A percentile compares a stretch with the other conserved stretches of the same genome.
Evolutionary conservation across 1,284 basidiomycete genomes (phyloP).

Genomic region (Rhodotorula sp.): DNA sequence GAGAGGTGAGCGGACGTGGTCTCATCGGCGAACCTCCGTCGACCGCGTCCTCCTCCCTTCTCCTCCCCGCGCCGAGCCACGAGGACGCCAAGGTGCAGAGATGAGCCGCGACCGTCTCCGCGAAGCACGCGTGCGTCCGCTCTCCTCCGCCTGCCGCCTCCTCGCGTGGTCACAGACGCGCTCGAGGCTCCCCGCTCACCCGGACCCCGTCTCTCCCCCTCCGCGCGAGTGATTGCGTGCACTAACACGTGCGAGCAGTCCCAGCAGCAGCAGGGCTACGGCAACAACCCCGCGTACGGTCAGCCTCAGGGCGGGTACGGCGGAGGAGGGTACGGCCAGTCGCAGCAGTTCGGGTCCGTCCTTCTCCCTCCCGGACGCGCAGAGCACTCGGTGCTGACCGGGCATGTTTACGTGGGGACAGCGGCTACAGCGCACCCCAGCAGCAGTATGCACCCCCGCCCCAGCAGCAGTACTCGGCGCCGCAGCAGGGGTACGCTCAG

Average conservation of each 20-base stretch:
- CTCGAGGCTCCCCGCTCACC: neutral
- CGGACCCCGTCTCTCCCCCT: neutral
- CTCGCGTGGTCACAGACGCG: neutral
- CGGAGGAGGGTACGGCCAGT: constrained; percentile 26
- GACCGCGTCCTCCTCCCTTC: neutral
- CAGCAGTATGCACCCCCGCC: constrained; percentile 7
- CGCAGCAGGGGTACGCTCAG: neutral
- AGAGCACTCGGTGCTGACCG: neutral
- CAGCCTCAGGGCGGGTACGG: constrained; percentile 24
- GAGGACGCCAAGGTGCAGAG: neutral
- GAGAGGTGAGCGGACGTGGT: too few relatives aligned
- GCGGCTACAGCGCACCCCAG: constrained; percentile 1
- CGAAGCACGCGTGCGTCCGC: constrained; percentile 36
- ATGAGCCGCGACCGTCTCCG: constrained; percentile 39
- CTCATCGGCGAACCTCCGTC: too few relatives aligned
- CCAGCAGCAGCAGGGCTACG: constrained; percentile 18
- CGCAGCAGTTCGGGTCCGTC: constrained; percentile 6
- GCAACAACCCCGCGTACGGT: constrained; percentile 3
- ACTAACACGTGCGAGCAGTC: constrained; percentile 7
- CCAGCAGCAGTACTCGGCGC: constrained; percentile 13
- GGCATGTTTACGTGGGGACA: neutral
- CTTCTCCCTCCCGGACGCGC: too few relatives aligned
- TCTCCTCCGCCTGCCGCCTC: too few relatives aligned
- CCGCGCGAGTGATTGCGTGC: neutral
- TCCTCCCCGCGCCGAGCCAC: neutral